A percentile compares a stretch with the other conserved stretches of the same genome.
Evolutionary conservation across 129 eudicot species (phyloP).

Genomic region (Centaurea solstitialis): DNA sequence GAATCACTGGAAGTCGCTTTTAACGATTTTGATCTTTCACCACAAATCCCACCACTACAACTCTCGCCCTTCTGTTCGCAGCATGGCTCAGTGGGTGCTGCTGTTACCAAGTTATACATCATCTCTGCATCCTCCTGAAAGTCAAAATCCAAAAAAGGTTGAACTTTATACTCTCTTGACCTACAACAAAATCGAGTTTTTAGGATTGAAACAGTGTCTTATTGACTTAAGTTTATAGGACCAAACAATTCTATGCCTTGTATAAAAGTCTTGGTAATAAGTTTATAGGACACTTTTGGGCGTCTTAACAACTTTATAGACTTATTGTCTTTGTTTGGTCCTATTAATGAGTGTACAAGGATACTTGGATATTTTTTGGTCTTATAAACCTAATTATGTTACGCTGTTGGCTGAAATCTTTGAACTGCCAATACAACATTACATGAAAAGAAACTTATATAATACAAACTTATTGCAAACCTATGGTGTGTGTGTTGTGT

Average conservation of each 20-base stretch:
- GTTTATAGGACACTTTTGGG: not conserved
- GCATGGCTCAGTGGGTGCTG: constrained; percentile 27
- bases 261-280: not conserved
- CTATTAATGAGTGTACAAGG: not conserved
- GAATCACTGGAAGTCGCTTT: constrained; percentile 40
- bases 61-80: constrained; percentile 41
- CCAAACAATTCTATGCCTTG: not conserved
- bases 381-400: not conserved
- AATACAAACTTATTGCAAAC: too few relatives aligned
- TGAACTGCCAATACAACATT: not conserved
- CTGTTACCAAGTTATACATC: constrained; percentile 63
- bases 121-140: constrained; percentile 75
- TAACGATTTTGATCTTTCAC: constrained; percentile 48
- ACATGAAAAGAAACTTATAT: not conserved
- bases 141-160: not conserved
- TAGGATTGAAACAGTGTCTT: not conserved
- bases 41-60: constrained; percentile 78
- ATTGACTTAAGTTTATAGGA: not conserved
- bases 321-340: not conserved
- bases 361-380: not conserved
- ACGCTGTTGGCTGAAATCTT: not conserved
- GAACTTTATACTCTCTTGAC: not conserved
- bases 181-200: not conserved
- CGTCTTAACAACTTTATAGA: not conserved
- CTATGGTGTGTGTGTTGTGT: too few relatives aligned